Base-by-base conservation (phyloP, 129 eudicot species). In the Arctium lappa region DNA sequence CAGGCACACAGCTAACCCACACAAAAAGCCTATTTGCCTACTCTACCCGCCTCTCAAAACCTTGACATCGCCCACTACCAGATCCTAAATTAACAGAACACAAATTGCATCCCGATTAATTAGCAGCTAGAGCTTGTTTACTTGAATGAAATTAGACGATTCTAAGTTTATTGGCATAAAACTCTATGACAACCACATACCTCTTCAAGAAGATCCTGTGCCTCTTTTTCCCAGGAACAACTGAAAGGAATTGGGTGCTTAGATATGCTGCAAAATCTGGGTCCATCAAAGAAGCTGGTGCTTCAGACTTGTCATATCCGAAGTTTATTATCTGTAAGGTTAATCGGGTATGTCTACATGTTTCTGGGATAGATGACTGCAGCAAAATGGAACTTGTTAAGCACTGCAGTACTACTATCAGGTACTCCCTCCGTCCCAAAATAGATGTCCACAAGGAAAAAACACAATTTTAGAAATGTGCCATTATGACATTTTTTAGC, bases 251-350 rank as follows among this genome's bases (percentile, higher is more conserved):
- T 76, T 90, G 97, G 77, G 78, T 81, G 60, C 75, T 86, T 72
- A 95, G 84, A 84, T 95, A 95, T 53, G 90, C 88, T 74, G 92
- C 89, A 89, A 95, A 95, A 70, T 83, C 79, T 3, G 98, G 99
- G 87, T 95, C 99, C 94, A 93, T 86, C 65, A 88, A 89, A 75
- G 89, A 91, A 75, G 97, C 97, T 1, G 92, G 86, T 46, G 89
- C 90, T 65, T 95, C 99, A 56, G 91, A 91, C 85, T 95, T 95
- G 39, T 95, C 97, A 79, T 86, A 86, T 77, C 83, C 91, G 78
- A 89, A 85, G 84, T 90, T 94, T 94, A 95, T 88, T 62, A 93
- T 86, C 79, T 95, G 99, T 79, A 95, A 89, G 56, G 97, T 89
- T 84, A 93, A 80, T 27, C 82, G 97, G 50, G 88, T 87, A 42